Conservation (phyloP, 2,329 filamentous ascomycete species). For the Chaetomium olivaceum region DNA sequence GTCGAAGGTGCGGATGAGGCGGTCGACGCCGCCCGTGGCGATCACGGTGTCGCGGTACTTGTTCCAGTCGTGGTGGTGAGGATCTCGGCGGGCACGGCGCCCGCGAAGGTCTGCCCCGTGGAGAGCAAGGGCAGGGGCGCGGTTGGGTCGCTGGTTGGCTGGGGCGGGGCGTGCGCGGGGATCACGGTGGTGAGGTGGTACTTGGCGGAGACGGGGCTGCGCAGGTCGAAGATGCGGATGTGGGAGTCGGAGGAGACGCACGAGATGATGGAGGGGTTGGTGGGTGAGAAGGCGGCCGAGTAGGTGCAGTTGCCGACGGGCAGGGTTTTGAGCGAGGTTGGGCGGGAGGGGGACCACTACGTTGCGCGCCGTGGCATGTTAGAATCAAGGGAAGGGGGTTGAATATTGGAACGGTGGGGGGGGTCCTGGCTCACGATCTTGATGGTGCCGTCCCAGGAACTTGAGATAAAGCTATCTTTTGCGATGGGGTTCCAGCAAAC, state of each 20-base stretch:
- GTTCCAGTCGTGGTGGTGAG: slow-evolving; percentile 99
- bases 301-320: slow-evolving; percentile 95
- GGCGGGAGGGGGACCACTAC: slow-evolving; percentile 80
- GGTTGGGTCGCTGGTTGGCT: slow-evolving; percentile 34
- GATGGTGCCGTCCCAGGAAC: slow-evolving; percentile 93
- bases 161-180: slow-evolving; percentile 71
- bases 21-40: slow-evolving; percentile 87
- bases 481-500: slow-evolving; percentile 89
- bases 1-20: slow-evolving; percentile 85
- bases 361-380: background rate
- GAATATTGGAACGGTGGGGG: background rate
- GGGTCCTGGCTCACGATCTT: slow-evolving; percentile 66
- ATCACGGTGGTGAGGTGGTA: slow-evolving; percentile 85
- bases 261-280: slow-evolving; percentile 81
- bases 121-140: slow-evolving; percentile 26
- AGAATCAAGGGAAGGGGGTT: background rate
- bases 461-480: slow-evolving; percentile 88
- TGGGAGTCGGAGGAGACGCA: slow-evolving; percentile 88
- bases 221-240: slow-evolving; percentile 86
- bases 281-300: slow-evolving; percentile 85
- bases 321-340: slow-evolving; percentile 76
- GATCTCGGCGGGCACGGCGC: slow-evolving; percentile 70
- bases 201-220: slow-evolving; percentile 79
- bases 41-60: slow-evolving; percentile 87
- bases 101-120: slow-evolving; percentile 38